These are phyloP conservation scores for Nakazawaea molendinolei DNA, from an alignment of 805 yeast species.

Conservation along the genomic window DNA sequence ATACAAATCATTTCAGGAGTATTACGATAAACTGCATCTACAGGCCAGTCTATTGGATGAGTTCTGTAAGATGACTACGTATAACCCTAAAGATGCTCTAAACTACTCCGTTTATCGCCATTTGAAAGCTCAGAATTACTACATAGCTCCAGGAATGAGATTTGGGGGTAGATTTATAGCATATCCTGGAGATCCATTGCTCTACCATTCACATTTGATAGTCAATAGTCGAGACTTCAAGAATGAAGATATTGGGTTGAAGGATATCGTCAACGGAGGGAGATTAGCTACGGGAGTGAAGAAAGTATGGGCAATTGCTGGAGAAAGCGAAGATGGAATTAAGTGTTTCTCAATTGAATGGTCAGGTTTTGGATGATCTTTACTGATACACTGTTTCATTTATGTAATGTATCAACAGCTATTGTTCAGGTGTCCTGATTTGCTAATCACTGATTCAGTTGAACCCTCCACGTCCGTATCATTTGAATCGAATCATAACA, in stretches of 20 bases:
- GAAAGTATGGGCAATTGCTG: constrained; percentile 66
- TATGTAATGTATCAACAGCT: too few relatives aligned
- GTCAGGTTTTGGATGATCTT: constrained; percentile 95
- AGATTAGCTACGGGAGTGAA: constrained; percentile 90
- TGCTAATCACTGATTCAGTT: too few relatives aligned
- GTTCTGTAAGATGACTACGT: constrained; percentile 3
- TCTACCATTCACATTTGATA: constrained; percentile 83
- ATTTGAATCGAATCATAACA: too few relatives aligned
- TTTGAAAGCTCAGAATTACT: constrained; percentile 41
- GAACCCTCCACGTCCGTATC: too few relatives aligned
- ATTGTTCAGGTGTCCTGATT: too few relatives aligned
- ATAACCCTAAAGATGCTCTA: constrained; percentile 1
- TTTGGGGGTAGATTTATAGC: constrained; percentile 88
- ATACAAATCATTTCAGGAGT: constrained; percentile 13
- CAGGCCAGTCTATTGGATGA: constrained; percentile 12
- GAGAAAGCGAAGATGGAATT: constrained; percentile 26
- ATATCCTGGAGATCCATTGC: constrained; percentile 91
- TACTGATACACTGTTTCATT: too few relatives aligned
- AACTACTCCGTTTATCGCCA: constrained; percentile 28
- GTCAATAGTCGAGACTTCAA: constrained; percentile 41
- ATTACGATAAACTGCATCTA: constrained; percentile 11
- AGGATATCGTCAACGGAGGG: constrained; percentile 74
- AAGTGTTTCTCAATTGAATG: constrained; percentile 77
- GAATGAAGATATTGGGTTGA: constrained; percentile 47
- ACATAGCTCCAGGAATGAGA: constrained; percentile 75